Conservation (phyloP, 2,329 filamentous ascomycete genomes). For the Fusarium nodosum region DNA sequence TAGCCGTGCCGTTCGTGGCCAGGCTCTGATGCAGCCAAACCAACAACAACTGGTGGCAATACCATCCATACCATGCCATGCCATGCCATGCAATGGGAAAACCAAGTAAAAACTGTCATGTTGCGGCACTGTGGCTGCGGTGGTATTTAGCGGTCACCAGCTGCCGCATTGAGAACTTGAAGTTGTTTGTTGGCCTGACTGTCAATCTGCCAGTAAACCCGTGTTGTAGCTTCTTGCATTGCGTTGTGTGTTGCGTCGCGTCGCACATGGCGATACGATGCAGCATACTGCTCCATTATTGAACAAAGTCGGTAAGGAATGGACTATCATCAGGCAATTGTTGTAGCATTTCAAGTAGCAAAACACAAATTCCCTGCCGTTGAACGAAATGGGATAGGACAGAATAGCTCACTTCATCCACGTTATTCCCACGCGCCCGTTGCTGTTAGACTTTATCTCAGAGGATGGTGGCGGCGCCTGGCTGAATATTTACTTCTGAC, state of each 20-base stretch:
- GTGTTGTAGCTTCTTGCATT: slow-evolving; percentile 16
- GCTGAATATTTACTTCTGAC: slow-evolving; percentile 5
- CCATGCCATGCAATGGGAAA: slow-evolving; percentile 16
- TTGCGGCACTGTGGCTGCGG: slow-evolving; percentile 25
- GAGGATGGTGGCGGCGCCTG: slow-evolving; percentile 17
- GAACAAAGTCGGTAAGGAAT: slow-evolving; percentile 22
- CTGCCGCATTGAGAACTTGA: slow-evolving; percentile 31
- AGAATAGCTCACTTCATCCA: slow-evolving; percentile 6
- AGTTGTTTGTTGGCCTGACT: slow-evolving; percentile 19
- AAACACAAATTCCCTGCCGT: slow-evolving; percentile 12
- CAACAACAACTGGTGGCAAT: slow-evolving; percentile 29
- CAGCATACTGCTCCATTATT: slow-evolving; percentile 8
- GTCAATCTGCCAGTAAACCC: slow-evolving; percentile 18
- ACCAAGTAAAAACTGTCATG: slow-evolving; percentile 12
- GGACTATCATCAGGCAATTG: slow-evolving; percentile 26
- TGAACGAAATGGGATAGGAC: background rate
- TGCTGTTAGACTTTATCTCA: slow-evolving; percentile 3
- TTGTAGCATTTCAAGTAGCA: slow-evolving; percentile 10
- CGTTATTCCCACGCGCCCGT: slow-evolving; percentile 27
- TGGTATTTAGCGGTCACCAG: slow-evolving; percentile 27
- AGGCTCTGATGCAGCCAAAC: slow-evolving; percentile 22
- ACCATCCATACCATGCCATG: slow-evolving; percentile 4
- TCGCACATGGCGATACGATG: slow-evolving; percentile 28
- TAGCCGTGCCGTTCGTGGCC: slow-evolving; percentile 5
- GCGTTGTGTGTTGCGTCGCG: slow-evolving; percentile 6